These are phyloP conservation scores for Hymenoscyphus scutula DNA, from an alignment of 2,329 filamentous ascomycete genomes.

Conservation along the genomic window DNA sequence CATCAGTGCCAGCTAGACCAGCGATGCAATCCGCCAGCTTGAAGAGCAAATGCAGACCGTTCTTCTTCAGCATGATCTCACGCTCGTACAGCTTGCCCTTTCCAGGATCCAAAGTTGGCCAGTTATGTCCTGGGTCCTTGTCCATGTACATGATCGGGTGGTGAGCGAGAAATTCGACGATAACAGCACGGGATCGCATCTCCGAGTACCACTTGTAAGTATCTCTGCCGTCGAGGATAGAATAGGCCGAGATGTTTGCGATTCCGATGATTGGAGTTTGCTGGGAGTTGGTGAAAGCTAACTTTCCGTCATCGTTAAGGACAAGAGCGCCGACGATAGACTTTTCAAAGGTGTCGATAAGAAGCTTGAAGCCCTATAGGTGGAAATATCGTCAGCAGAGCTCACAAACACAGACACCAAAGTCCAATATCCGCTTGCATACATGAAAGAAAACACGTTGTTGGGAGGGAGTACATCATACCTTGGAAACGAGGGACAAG, in stretches of 20 bases:
- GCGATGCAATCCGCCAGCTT: conserved; percentile 26
- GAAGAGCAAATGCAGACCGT: conserved; percentile 24
- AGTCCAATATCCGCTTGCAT: not conserved
- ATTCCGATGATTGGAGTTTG: conserved; percentile 15
- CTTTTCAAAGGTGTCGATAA: conserved; percentile 26
- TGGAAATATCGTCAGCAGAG: conserved; percentile 2
- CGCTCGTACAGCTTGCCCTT: conserved; percentile 17
- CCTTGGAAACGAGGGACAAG: conserved; percentile 27
- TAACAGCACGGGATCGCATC: conserved; percentile 20
- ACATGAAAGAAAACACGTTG: not conserved
- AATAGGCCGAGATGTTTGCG: conserved; percentile 11
- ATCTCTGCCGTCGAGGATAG: not conserved
- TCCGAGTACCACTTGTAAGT: conserved; percentile 29
- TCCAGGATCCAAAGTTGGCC: conserved; percentile 25
- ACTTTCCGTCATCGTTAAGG: conserved; percentile 6
- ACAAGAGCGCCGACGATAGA: conserved; percentile 21
- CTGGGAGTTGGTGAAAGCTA: conserved; percentile 18
- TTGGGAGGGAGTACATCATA: not conserved
- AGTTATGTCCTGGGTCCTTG: conserved; percentile 15
- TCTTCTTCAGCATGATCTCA: conserved; percentile 20
- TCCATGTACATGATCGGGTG: conserved; percentile 29
- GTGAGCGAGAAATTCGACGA: conserved; percentile 21
- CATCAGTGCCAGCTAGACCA: conserved; percentile 14
- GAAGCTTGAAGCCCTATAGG: conserved; percentile 20
- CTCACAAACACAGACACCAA: not conserved